Evolutionary conservation across 208 protist genomes (phyloP), one percentile per base, ranked within the genome.

Genomic region (Trypanosoma grayi): DNA sequence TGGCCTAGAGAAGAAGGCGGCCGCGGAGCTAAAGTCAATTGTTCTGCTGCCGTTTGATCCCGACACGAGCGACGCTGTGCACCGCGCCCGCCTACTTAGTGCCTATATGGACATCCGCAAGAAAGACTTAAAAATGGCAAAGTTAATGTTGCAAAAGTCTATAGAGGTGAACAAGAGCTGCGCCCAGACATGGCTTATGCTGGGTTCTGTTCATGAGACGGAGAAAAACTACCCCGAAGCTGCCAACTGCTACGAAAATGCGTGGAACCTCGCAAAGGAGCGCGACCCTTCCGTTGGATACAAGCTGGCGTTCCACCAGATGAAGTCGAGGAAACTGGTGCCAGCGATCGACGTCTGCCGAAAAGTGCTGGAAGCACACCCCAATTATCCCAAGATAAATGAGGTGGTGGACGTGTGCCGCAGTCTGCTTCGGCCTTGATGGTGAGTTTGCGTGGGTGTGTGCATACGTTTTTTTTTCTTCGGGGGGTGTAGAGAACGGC

Each of bases 301-400:
- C 85, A 97, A 97, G 55, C 82, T 99, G 7, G 94, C 94, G 25
- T 98, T 98, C 77, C 98, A 98, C 78, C 97, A 94, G 64, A 82
- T 98, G 55, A 98, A 98, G 72, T 92, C 92, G 44, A 83, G 85
- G 50, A 75, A 88, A 36, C 83, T 87, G 22, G 79, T 98, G 46
- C 77, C 95, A 54, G 90, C 92, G 11, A 98, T 99, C 77, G 91
- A 98, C 41, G 83, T 98, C 27, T 94, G 94, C 68, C 84, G 94
- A 51, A 84, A 83, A 60, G 93, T 98, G 25, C 68, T 98, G 24
- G 59, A 73, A 7, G 59, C 77, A 39, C 83, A 98, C 71, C 73
- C 92, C 1, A 78, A 69, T 41, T 98, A 98, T 72, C 96, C 97
- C 2, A 85, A 81, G 41, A 98, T 98, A 60, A 70, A 81, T 53